Base-by-base conservation (phyloP, 805 yeast genomes). In the Cyberlindnera petersonii region DNA sequence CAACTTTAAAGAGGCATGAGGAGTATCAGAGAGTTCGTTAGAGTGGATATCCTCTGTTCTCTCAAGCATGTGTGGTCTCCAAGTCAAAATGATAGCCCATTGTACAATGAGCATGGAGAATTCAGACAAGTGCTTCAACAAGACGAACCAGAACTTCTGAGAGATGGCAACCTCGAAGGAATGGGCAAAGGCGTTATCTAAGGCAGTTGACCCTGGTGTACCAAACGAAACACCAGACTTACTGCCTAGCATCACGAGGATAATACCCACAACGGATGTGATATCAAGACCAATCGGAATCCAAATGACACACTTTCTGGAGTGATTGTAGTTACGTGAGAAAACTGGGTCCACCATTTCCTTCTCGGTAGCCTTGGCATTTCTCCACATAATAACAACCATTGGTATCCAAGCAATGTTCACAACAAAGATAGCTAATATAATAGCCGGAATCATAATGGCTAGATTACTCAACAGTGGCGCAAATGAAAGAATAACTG, bases 361-460 rank as follows among this genome's bases (percentile, higher is more conserved):
- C 13, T 32, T 28, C 19, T 38, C 39, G 4, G 47, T 36, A 21
- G 37, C 34, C 26, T 43, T 43, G 9, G 47, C 44, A 31, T 46
- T 46, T 35, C 37, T 40, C 43, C 39, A 45, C 39, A 45, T 39
- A 23, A 39, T 35, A n/a, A 4, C 52, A 50, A 23, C 39, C 53
- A 16, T 49, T 44, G 34, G 52, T 46, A 31, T 42, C 47, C 35
- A 50, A 39, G 40, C 43, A 26, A 31, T 48, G 26, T 38, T 40
- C 13, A 41, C 46, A 33, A 38, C 44, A 17, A 29, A 46, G 26
- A 35, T 35, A 20, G 31, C 46, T 35, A 32, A 39, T 23, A 29
- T 49, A 39, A 24, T 42, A 20, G 31, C 40, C 18, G 27, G 41
- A 31, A n/a, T 39, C 17, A 30, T n/a, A 4, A 31, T 4, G 1